Evolutionary conservation across 23 red algal species (phyloP).

Genomic region (Porphyridium purpureum): DNA sequence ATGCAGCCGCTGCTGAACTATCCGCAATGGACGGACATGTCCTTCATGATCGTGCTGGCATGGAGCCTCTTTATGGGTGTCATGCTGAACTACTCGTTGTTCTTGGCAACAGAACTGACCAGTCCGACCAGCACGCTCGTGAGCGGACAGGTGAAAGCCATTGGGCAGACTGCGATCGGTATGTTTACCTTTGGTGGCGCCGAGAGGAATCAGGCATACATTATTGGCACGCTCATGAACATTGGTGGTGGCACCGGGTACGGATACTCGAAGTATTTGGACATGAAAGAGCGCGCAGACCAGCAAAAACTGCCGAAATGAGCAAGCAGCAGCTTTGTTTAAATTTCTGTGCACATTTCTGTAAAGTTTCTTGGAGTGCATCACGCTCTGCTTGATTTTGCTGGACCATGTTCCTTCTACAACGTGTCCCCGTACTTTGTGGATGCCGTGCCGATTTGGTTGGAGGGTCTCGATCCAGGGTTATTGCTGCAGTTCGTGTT

Average conservation of each 20-base stretch:
- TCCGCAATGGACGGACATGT: conserved; percentile 17
- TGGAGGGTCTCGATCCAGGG: no score
- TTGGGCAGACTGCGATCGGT: conserved; percentile 56
- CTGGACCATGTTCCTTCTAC: no score
- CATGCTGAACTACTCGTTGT: conserved; percentile 68
- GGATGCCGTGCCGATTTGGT: no score
- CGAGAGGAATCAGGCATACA: conserved; percentile 23
- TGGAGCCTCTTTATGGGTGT: conserved; percentile 39
- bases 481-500: no score
- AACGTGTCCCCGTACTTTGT: no score
- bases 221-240: conserved; percentile 42
- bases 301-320: no score
- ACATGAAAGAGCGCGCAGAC: no score
- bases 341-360: no score
- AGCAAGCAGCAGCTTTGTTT: no score
- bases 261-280: conserved; percentile 31
- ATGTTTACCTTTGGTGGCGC: conserved; percentile 85
- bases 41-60: conserved; percentile 49
- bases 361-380: no score
- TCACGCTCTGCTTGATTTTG: no score
- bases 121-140: conserved; percentile 67
- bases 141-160: conserved; percentile 78
- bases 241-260: conserved; percentile 53
- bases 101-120: conserved; percentile 67
- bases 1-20: conserved; percentile 7